phyloP scores from a whole-genome alignment of 2,329 filamentous ascomycete genomes.

The Exophiala sideris region DNA sequence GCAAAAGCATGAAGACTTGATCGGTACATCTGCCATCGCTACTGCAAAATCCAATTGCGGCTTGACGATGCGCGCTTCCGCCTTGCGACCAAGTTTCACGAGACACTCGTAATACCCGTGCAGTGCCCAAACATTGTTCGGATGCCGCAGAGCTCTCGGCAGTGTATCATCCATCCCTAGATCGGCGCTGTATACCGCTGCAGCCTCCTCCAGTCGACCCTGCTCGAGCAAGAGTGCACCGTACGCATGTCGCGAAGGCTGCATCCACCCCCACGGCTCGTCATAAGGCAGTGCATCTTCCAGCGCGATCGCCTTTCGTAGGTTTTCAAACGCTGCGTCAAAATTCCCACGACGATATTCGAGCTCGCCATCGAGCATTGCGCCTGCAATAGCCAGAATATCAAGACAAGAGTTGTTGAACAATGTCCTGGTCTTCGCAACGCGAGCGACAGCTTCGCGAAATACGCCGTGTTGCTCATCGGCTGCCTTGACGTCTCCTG shows the following conservation, averaged over 20 bases:
- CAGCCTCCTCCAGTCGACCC: slow-evolving; percentile 55
- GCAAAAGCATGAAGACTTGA: slow-evolving; percentile 60
- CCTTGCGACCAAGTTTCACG: slow-evolving; percentile 48
- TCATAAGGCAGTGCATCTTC: slow-evolving; percentile 66
- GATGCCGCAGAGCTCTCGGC: slow-evolving; percentile 63
- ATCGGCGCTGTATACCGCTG: slow-evolving; percentile 58
- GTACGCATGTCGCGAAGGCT: slow-evolving; percentile 67
- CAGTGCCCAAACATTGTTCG: slow-evolving; percentile 71
- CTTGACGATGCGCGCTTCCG: slow-evolving; percentile 48
- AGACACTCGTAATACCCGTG: slow-evolving; percentile 72
- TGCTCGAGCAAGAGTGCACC: slow-evolving; percentile 68
- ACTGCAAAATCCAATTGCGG: slow-evolving; percentile 52
- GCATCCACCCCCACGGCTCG: slow-evolving; percentile 80
- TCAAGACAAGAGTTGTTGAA: slow-evolving; percentile 66
- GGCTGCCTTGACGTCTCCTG: slow-evolving; percentile 54
- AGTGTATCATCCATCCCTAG: slow-evolving; percentile 59
- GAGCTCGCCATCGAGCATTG: slow-evolving; percentile 71
- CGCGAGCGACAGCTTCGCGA: slow-evolving; percentile 45
- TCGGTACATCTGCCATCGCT: slow-evolving; percentile 58
- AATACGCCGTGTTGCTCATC: slow-evolving; percentile 53
- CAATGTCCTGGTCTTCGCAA: slow-evolving; percentile 60
- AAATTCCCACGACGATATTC: slow-evolving; percentile 63
- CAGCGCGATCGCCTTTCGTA: slow-evolving; percentile 56
- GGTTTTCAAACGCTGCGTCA: slow-evolving; percentile 56
- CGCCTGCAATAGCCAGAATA: slow-evolving; percentile 59